Evolutionary conservation across 169 alveolate species (phyloP), one percentile per base, ranked within the genome.

Genomic region (Perkinsus olseni): DNA sequence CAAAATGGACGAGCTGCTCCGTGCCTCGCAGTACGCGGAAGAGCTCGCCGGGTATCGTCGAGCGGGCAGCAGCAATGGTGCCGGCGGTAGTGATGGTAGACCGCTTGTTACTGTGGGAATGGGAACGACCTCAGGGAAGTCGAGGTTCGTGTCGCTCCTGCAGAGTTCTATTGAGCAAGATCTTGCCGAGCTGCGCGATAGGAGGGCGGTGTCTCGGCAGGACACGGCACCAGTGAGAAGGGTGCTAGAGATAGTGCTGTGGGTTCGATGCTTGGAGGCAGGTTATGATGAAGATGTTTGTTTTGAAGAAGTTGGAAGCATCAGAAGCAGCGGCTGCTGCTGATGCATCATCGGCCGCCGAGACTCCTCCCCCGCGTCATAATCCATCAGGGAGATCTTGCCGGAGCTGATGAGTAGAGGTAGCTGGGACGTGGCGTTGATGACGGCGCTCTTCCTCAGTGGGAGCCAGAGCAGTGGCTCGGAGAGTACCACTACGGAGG

Each of bases 401-500:
- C 82, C 31, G 82, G 82, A 21, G 82, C 82, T 8, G 82, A 62
- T 28, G 82, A 62, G 82, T 62, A 62, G 34, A 11, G 50, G 36
- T 8, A 62, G 28, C 82, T 21, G 1, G 1, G 8, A 4, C 10
- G 17, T 62, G 34, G 37, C 82, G 0, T 24, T 3, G 36, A 24
- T 62, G 8, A 62, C 8, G 8, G 82, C 17, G 28, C 13, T 62
- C 95, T 37, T 93, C 82, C 17, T 62, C 82, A 62, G 82, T 62
- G 82, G 82, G 10, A 38, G 91, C 91, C 92, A 92, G 51, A 92
- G 48, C 92, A 74, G 95, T 82, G 38, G 92, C 39, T 17, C 95
- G 74, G 82, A 92, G 91, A 94, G 94, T 94, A 31, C 48, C 95
- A 10, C 95, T 93, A 40, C 82, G 1, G 82, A 62, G 34, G 82